These are phyloP conservation scores for Neurospora tetraspora DNA, from an alignment of 495 filamentous ascomycete species.

Conservation along the genomic window DNA sequence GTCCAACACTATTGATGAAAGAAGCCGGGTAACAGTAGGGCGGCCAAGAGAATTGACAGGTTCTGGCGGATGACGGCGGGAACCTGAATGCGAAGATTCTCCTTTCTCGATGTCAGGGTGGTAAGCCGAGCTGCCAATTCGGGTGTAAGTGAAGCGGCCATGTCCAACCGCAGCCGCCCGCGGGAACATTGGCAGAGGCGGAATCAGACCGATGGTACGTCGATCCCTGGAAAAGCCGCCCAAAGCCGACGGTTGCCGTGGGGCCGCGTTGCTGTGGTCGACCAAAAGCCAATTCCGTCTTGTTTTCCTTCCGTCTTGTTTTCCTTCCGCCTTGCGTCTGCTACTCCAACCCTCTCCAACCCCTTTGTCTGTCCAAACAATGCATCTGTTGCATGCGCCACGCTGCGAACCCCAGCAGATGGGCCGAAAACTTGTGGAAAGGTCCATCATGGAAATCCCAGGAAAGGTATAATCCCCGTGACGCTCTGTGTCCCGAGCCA, in stretches of 20 bases:
- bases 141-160: neutral
- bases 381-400: neutral
- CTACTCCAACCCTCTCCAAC: neutral
- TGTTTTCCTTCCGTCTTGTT: neutral
- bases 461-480: neutral
- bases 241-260: conserved; percentile 23
- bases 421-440: neutral
- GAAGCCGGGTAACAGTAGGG: neutral
- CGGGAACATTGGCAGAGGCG: conserved; percentile 11
- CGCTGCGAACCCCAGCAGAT: neutral
- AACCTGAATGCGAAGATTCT: neutral
- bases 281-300: neutral
- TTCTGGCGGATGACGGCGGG: neutral
- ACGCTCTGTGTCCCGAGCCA: neutral
- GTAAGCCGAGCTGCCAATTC: neutral
- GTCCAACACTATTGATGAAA: neutral
- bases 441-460: neutral
- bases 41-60: neutral
- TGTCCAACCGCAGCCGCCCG: conserved; percentile 1
- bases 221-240: conserved; percentile 18
- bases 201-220: conserved; percentile 16
- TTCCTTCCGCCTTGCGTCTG: neutral
- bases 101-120: neutral
- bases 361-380: neutral
- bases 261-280: neutral